Evolutionary conservation across 2,329 filamentous ascomycete genomes (phyloP).

Genomic region (Epichloe gansuensis): DNA sequence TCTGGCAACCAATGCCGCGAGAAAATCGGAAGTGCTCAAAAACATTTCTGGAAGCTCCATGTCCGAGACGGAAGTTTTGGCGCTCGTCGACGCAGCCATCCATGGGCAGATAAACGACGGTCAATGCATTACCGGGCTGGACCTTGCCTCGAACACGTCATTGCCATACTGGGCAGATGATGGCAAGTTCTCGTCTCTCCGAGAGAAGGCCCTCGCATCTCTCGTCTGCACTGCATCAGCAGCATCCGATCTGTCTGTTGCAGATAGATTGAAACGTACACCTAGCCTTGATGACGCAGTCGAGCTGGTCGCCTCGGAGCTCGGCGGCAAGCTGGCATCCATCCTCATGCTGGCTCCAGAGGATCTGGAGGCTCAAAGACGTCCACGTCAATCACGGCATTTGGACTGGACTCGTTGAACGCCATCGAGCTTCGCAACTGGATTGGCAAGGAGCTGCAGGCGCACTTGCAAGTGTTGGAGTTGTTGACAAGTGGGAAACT

Average conservation of each 20-base stretch:
- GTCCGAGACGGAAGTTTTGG: slow-evolving; percentile 39
- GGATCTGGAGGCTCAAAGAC: slow-evolving; percentile 12
- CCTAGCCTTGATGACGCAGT: slow-evolving; percentile 11
- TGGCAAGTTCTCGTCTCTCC: slow-evolving; percentile 39
- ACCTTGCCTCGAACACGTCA: slow-evolving; percentile 18
- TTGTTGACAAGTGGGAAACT: slow-evolving; percentile 36
- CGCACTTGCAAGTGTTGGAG: slow-evolving; percentile 39
- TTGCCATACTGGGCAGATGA: slow-evolving; percentile 42
- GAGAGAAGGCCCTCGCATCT: slow-evolving; percentile 20
- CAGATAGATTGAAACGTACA: slow-evolving; percentile 9
- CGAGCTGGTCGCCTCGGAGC: slow-evolving; percentile 12
- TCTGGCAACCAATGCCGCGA: slow-evolving; percentile 25
- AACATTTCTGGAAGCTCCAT: slow-evolving; percentile 35
- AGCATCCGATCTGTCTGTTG: slow-evolving; percentile 5
- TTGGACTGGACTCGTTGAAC: slow-evolving; percentile 33
- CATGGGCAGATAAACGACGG: slow-evolving; percentile 27
- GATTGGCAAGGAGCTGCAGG: slow-evolving; percentile 30
- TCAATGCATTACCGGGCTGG: slow-evolving; percentile 42
- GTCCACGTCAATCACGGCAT: slow-evolving; percentile 13
- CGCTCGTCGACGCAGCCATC: slow-evolving; percentile 38
- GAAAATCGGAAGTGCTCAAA: slow-evolving; percentile 32
- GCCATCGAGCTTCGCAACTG: slow-evolving; percentile 40
- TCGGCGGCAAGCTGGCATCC: slow-evolving; percentile 22
- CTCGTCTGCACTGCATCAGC: not conserved
- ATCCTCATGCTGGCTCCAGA: slow-evolving; percentile 16